Percentiles rank a stretch among this genome's conserved stretches.
These are phyloP conservation scores for Ustilago tritici DNA, from an alignment of 1,284 basidiomycete genomes.

Conservation along the genomic window DNA sequence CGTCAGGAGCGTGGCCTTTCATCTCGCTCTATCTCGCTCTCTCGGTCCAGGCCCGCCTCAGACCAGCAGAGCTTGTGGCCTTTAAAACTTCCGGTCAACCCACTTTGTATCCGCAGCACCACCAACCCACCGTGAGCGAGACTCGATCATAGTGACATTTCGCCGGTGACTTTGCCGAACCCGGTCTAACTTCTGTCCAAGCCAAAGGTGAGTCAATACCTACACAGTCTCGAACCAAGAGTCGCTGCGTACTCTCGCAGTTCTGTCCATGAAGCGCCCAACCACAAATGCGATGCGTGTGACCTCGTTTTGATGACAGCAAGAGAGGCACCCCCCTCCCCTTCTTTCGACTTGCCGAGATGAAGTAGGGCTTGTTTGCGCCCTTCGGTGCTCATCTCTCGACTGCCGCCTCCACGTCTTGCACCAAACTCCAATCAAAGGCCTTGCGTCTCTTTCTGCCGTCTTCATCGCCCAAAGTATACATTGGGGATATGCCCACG, in stretches of 20 bases:
- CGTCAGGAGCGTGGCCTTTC: slow-evolving; percentile 9
- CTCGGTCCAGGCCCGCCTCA: no score
- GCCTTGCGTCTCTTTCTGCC: not conserved
- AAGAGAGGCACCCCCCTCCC: not conserved
- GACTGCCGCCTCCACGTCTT: not conserved
- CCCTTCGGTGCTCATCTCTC: slow-evolving; percentile 6
- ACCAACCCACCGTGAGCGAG: slow-evolving; percentile 28
- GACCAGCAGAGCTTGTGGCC: slow-evolving; percentile 5
- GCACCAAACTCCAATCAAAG: not conserved
- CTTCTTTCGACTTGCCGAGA: slow-evolving; percentile 8
- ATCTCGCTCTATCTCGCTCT: slow-evolving; percentile 13
- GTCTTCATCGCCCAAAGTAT: not conserved
- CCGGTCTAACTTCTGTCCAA: slow-evolving; percentile 1
- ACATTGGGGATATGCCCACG: not conserved
- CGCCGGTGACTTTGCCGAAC: not conserved
- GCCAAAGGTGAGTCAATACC: slow-evolving; percentile 7
- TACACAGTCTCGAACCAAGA: not conserved
- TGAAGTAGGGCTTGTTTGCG: slow-evolving; percentile 38
- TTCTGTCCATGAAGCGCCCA: slow-evolving; percentile 13
- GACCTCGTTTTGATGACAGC: not conserved
- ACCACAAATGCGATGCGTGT: not conserved
- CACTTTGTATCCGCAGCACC: slow-evolving; percentile 1
- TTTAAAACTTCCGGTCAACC: slow-evolving; percentile 3
- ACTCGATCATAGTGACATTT: not conserved
- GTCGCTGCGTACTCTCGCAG: slow-evolving; percentile 2